Base-by-base conservation (phyloP, 768 basidiomycete species). In the Cystobasidium ongulense region DNA sequence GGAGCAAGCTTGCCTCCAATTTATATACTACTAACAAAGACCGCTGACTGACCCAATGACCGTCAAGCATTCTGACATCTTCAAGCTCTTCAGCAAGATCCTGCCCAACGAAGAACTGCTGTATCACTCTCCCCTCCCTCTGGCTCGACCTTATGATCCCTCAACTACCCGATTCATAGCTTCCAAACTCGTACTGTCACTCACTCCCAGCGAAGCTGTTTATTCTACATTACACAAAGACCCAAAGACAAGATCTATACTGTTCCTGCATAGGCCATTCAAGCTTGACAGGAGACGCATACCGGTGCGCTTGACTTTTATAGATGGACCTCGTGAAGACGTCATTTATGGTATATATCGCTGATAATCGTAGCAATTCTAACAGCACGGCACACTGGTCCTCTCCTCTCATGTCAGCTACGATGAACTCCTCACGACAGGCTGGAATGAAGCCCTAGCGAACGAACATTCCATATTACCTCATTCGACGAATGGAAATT, bases 171-270 rank as follows among this genome's bases (percentile, higher is more conserved):
- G 36, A 35, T 71, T 71, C 35, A 29, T 38, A 25, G 68, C 54
- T 1, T 36, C 52, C 8, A 7, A n/a, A 2, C 21, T 54, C 1
- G 38, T 71, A 23, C 54, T 71, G 18, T 71, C 68, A 35, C 54
- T 71, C 21, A 71, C 68, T 1, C 68, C 68, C 10, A 71, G 46
- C 18, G 68, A 71, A 71, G 68, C 46, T 27, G 68, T 71, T 35
- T 71, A 71, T 31, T 23, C 27, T n/a, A 52, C 68, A 13, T 27
- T 71, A 1, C 25, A 10, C 5, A 54, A 52, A 35, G 33, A 35
- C n/a, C 52, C 7, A 35, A 59, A 29, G 17, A 21, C 21, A 5
- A 39, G 65, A 33, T 57, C 68, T n/a, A 18, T 54, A 35, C 25
- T 71, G 15, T 71, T 71, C 33, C 43, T 71, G 15, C 68, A 71